Evolutionary conservation across 495 filamentous ascomycete genomes (phyloP).

Genomic region (Pyrenopolyporus hunteri): DNA sequence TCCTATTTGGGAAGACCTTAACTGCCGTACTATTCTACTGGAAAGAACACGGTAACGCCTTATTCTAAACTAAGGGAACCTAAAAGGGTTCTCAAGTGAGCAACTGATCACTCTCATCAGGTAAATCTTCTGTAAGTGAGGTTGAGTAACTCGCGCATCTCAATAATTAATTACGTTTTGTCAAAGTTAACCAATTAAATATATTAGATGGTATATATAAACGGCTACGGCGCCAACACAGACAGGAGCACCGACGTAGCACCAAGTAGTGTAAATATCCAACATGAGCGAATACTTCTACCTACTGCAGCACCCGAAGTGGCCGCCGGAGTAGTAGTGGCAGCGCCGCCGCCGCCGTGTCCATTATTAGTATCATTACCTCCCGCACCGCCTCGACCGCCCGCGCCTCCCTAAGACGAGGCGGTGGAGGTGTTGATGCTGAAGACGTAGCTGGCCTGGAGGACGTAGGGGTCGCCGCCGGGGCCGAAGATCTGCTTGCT

Average conservation of each 20-base stretch:
- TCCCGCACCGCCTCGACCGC: neutral
- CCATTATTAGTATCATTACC: slow-evolving; percentile 2
- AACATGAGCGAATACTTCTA: neutral
- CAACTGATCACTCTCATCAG: no score
- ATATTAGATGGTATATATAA: slow-evolving; percentile 15
- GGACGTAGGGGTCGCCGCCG: slow-evolving; percentile 64
- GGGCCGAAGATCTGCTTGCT: slow-evolving; percentile 68
- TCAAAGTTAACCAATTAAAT: slow-evolving; percentile 12
- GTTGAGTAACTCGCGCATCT: no score
- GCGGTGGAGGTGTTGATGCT: slow-evolving; percentile 48
- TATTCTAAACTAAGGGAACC: no score
- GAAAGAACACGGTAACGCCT: no score
- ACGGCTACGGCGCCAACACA: slow-evolving; percentile 5
- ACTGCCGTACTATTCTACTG: no score
- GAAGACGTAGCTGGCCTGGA: slow-evolving; percentile 71
- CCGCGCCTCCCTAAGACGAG: slow-evolving; percentile 35
- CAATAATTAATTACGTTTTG: no score
- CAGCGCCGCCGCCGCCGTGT: neutral
- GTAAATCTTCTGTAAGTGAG: no score
- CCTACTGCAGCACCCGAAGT: slow-evolving; percentile 4
- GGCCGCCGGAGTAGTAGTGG: neutral
- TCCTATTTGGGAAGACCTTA: no score
- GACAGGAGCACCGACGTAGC: neutral
- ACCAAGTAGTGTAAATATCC: slow-evolving; percentile 14
- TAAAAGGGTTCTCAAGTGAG: no score